These are phyloP conservation scores for Cordyceps cateniannulata DNA, from an alignment of 2,329 filamentous ascomycete genomes.

Conservation along the genomic window DNA sequence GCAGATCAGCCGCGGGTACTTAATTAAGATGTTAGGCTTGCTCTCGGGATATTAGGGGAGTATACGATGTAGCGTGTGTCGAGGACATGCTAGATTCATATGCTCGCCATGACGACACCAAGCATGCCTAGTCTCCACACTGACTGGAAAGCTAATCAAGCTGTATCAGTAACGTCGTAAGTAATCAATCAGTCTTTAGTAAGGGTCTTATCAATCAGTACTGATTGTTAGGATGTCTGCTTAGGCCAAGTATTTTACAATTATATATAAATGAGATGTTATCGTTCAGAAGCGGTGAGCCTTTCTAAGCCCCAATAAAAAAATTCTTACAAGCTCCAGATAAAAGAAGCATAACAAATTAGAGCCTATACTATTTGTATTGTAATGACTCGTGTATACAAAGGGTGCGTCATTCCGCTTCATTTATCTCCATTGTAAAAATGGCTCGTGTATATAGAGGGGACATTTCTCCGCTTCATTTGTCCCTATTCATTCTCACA, in stretches of 20 bases:
- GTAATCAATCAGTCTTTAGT: conserved; percentile 4
- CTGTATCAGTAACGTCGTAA: conserved; percentile 5
- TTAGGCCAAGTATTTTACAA: no score
- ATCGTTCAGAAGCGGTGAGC: no score
- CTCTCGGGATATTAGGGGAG: not conserved
- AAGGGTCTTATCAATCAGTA: conserved; percentile 13
- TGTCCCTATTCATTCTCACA: not conserved
- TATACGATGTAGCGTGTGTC: not conserved
- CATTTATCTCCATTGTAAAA: no score
- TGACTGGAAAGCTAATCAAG: not conserved
- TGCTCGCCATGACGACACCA: not conserved
- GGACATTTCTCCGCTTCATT: not conserved
- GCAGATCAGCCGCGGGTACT: no score
- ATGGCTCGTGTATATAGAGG: no score
- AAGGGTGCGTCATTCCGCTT: not conserved
- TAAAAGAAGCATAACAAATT: not conserved
- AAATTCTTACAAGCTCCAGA: not conserved
- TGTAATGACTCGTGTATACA: not conserved
- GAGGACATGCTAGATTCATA: not conserved
- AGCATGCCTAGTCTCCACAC: not conserved
- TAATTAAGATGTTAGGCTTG: no score
- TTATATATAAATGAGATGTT: no score
- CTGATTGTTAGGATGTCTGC: conserved; percentile 13
- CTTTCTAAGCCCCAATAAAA: not conserved
- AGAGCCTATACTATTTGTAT: not conserved